Evolutionary conservation across 768 basidiomycete genomes (phyloP).

Genomic region (Dendrothele bispora): DNA sequence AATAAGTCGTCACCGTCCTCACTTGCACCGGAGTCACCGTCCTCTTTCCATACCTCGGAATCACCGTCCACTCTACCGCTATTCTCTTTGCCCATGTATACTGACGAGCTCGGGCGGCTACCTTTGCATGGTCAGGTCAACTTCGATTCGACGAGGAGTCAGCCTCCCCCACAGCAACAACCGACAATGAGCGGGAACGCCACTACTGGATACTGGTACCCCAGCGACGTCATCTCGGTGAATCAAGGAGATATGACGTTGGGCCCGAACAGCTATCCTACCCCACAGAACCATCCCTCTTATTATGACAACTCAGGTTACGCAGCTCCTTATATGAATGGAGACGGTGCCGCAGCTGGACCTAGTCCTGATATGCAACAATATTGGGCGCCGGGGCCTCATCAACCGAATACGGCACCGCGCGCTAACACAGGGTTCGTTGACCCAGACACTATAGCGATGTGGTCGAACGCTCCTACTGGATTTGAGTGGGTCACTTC

Average conservation of each 20-base stretch:
- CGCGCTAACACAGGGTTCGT: conserved; percentile 38
- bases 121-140: conserved; percentile 32
- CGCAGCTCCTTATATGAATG: not conserved
- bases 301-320: not conserved
- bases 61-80: not conserved
- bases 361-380: too few relatives aligned
- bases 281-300: not conserved
- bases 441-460: conserved; percentile 41
- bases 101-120: conserved; percentile 41
- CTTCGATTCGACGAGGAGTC: not conserved
- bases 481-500: conserved; percentile 49
- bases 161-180: not conserved
- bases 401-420: conserved; percentile 32
- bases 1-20: not conserved
- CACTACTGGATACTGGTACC: not conserved
- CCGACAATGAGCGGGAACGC: not conserved
- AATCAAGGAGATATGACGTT: not conserved
- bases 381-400: too few relatives aligned
- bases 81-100: conserved; percentile 41
- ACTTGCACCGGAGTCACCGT: not conserved
- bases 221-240: not conserved
- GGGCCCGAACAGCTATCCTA: not conserved
- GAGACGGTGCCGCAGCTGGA: not conserved
- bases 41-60: not conserved
- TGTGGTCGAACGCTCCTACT: conserved; percentile 48